Evolutionary conservation across 169 alveolate species (phyloP).

Genomic region (Neospora caninum): DNA sequence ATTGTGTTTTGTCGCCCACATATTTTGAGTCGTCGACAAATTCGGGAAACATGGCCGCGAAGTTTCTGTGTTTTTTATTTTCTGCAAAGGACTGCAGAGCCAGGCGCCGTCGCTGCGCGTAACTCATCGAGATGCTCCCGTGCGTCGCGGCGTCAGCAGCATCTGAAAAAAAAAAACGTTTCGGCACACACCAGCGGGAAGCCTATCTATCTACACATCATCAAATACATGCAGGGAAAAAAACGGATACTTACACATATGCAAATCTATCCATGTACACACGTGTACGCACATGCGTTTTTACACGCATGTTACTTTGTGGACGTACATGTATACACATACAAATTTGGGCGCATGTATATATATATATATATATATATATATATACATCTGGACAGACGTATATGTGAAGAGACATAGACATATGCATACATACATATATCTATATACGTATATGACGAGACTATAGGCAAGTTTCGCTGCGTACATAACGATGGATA

Average conservation of each 20-base stretch:
- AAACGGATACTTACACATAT: background rate
- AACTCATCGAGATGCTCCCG: conserved; percentile 14
- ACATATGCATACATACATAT: too few species aligned
- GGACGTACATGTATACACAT: background rate
- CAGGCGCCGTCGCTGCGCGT: conserved; percentile 23
- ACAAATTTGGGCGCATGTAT: background rate
- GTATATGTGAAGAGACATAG: too few species aligned
- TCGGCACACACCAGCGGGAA: background rate
- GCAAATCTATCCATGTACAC: background rate
- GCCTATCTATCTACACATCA: background rate
- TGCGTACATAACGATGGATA: too few species aligned
- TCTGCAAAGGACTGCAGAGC: conserved; percentile 4
- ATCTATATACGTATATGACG: too few species aligned
- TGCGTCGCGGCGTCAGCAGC: background rate
- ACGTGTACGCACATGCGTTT: background rate
- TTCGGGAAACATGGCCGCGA: conserved; percentile 3
- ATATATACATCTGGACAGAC: background rate
- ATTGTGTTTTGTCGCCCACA: background rate
- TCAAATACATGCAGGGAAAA: too few species aligned
- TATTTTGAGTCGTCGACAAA: conserved; percentile 13
- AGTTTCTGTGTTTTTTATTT: background rate
- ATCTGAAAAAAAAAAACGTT: background rate
- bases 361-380: background rate
- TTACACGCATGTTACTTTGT: too few species aligned
- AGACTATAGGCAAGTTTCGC: too few species aligned